Conservation (phyloP, 441 rosid species). For the Isatis lusitanica region DNA sequence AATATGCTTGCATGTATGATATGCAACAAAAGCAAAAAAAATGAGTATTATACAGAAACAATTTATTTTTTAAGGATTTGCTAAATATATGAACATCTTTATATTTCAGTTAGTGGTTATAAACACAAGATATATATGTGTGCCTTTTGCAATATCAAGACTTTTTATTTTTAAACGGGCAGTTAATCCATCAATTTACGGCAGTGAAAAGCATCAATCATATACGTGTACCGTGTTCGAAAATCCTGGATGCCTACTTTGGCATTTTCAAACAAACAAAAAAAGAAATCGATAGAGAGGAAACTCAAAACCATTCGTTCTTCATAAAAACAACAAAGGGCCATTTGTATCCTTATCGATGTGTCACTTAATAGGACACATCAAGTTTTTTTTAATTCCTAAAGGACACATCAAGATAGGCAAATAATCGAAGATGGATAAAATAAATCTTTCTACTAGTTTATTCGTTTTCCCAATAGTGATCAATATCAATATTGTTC, state of each 20-base stretch:
- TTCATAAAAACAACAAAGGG: constrained; percentile 14
- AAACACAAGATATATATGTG: background rate
- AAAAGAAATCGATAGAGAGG: background rate
- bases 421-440: constrained; percentile 29
- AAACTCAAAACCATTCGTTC: constrained; percentile 3
- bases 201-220: constrained; percentile 1
- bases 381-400: background rate
- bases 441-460: constrained; percentile 8
- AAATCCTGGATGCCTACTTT: constrained; percentile 15
- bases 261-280: constrained; percentile 21
- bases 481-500: constrained; percentile 1
- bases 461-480: constrained; percentile 3
- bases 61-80: too few relatives aligned
- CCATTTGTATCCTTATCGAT: constrained; percentile 8
- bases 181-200: background rate
- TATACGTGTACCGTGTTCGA: constrained; percentile 8
- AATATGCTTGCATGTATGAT: too few relatives aligned
- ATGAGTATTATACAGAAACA: too few relatives aligned
- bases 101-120: background rate
- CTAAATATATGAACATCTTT: background rate
- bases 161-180: background rate
- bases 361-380: constrained; percentile 24
- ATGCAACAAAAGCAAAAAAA: too few relatives aligned
- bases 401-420: constrained; percentile 8
- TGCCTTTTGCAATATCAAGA: background rate